Conservation (phyloP, 2,329 filamentous ascomycete species). For the Hypoxylon sp. region DNA sequence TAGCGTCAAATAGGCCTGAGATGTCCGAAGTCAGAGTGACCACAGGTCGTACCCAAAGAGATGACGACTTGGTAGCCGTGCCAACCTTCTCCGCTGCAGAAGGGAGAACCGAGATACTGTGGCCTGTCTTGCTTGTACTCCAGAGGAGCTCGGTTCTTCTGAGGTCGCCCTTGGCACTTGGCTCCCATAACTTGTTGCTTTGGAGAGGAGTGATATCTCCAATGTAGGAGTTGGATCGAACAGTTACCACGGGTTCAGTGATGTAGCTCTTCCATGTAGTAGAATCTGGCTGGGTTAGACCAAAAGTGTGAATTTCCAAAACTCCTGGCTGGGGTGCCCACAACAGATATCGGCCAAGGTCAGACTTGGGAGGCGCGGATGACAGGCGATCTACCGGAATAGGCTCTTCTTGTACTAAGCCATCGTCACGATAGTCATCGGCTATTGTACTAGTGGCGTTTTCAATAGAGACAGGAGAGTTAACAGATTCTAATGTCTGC, state of each 20-base stretch:
- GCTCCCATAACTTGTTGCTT: constrained; percentile 56
- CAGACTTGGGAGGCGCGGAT: constrained; percentile 25
- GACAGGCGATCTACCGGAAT: constrained; percentile 51
- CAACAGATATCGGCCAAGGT: constrained; percentile 23
- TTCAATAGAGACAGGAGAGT: constrained; percentile 51
- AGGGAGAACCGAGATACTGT: not conserved
- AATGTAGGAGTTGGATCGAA: constrained; percentile 50
- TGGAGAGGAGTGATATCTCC: constrained; percentile 52
- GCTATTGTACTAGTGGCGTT: constrained; percentile 53
- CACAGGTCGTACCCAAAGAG: constrained; percentile 40
- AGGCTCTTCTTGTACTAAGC: constrained; percentile 49
- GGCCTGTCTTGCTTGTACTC: constrained; percentile 15
- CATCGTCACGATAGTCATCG: constrained; percentile 47
- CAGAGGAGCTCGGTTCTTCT: constrained; percentile 32
- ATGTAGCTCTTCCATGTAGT: constrained; percentile 56
- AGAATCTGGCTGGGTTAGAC: constrained; percentile 55
- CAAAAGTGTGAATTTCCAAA: constrained; percentile 29
- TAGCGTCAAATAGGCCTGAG: constrained; percentile 44
- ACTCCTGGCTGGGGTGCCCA: constrained; percentile 42
- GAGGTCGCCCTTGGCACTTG: not conserved
- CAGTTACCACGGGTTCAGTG: constrained; percentile 43
- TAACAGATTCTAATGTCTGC: constrained; percentile 29
- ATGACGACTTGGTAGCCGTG: not conserved
- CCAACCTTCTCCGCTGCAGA: constrained; percentile 2
- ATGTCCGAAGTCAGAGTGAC: constrained; percentile 6